These are phyloP conservation scores for Trypanosoma vivax DNA, from an alignment of 208 protist genomes.

Conservation along the genomic window DNA sequence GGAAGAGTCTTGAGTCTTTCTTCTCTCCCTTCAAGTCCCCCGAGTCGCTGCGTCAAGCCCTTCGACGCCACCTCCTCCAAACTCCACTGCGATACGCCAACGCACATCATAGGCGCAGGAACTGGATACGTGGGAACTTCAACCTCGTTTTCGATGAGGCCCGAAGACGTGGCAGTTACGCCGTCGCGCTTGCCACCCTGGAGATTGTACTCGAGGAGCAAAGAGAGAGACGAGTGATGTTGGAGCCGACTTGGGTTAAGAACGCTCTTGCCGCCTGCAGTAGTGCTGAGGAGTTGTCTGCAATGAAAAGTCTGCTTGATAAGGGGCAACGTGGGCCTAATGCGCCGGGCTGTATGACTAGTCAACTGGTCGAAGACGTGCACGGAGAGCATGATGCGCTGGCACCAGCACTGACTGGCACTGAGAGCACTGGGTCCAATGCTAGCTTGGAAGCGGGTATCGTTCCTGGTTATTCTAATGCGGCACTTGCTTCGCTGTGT, in stretches of 20 bases:
- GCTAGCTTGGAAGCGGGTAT: conserved; percentile 1
- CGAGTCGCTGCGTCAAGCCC: conserved; percentile 23
- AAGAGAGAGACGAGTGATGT: conserved; percentile 12
- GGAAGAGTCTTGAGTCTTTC: conserved; percentile 29
- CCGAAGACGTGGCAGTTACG: conserved; percentile 22
- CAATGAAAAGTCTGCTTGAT: conserved; percentile 32
- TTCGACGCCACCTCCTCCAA: conserved; percentile 31
- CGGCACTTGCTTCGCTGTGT: conserved; percentile 32
- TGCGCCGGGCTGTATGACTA: background rate
- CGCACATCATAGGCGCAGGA: conserved; percentile 33
- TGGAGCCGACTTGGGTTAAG: conserved; percentile 60
- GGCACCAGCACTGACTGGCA: conserved; percentile 1
- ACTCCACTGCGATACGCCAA: conserved; percentile 9
- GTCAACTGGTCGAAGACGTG: background rate
- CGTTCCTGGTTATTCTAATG: conserved; percentile 13
- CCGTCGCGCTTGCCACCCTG: conserved; percentile 41
- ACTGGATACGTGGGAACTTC: conserved; percentile 37
- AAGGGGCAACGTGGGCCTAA: background rate
- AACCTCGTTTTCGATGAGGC: conserved; percentile 71
- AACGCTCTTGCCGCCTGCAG: conserved; percentile 54
- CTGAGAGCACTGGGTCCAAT: conserved; percentile 1
- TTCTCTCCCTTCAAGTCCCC: conserved; percentile 34
- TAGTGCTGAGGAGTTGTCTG: conserved; percentile 33
- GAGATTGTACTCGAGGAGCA: conserved; percentile 28
- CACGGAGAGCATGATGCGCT: background rate